Percentiles rank a stretch among this genome's conserved stretches.
These are phyloP conservation scores for Thielaviopsis musarum DNA, from an alignment of 2,329 filamentous ascomycete genomes.

Conservation along the genomic window DNA sequence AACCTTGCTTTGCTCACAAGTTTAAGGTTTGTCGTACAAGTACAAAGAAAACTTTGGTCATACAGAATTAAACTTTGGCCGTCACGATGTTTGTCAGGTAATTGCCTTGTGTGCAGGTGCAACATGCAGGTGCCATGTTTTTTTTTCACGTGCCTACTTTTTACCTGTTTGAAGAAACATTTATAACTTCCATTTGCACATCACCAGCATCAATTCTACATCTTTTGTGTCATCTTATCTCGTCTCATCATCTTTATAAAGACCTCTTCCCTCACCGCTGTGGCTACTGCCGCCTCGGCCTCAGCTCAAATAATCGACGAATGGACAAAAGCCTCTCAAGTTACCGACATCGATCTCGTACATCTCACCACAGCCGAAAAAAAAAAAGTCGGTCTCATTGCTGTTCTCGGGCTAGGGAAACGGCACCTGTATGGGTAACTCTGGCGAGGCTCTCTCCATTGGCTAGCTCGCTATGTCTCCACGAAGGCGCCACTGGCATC, in stretches of 20 bases:
- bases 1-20: no score
- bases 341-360: constrained; percentile 48
- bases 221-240: neutral
- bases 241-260: neutral
- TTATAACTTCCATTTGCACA: no score
- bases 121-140: neutral
- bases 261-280: neutral
- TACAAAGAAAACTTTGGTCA: no score
- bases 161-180: no score
- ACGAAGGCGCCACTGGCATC: constrained; percentile 64
- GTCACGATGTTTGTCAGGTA: neutral
- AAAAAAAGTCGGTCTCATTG: constrained; percentile 68
- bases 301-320: constrained; percentile 4
- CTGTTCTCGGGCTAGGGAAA: constrained; percentile 61
- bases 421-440: constrained; percentile 51
- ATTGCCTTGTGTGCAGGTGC: no score
- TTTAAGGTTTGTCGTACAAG: no score
- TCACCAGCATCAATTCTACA: neutral
- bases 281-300: neutral
- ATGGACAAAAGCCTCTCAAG: constrained; percentile 55
- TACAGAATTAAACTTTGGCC: neutral
- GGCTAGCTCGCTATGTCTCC: constrained; percentile 59
- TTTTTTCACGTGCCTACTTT: neutral
- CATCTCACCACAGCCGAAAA: constrained; percentile 61
- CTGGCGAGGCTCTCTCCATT: constrained; percentile 34